Conservation (phyloP, 345 rosid species). For the Combretum micranthum region DNA sequence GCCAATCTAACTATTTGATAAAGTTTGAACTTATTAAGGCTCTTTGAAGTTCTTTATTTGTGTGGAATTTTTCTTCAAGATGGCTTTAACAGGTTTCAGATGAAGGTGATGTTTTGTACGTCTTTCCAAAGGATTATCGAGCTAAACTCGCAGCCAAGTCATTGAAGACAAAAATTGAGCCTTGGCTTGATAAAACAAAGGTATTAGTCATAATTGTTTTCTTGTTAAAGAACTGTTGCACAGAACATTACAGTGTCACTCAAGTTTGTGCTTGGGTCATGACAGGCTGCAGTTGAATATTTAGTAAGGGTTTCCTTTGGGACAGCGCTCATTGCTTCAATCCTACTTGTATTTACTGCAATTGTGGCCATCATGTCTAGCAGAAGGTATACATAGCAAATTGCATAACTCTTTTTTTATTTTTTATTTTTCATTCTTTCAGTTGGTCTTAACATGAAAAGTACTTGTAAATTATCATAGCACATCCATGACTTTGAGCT, state of each 20-base stretch:
- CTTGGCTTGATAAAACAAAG: conserved; percentile 74
- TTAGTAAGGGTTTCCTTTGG: conserved; percentile 81
- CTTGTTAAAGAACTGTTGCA: not conserved
- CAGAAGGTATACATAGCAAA: conserved; percentile 42
- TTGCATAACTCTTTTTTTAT: not conserved
- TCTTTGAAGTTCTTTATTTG: conserved; percentile 36
- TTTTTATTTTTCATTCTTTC: too few species aligned
- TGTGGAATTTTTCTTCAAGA: conserved; percentile 43
- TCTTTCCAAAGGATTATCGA: conserved; percentile 74
- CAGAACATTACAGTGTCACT: not conserved
- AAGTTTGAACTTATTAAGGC: not conserved
- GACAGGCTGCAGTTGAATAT: conserved; percentile 71
- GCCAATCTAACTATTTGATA: not conserved
- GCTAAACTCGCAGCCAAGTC: conserved; percentile 83
- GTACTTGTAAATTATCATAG: not conserved
- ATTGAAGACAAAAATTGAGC: conserved; percentile 70
- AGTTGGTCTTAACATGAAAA: not conserved
- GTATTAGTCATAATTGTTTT: conserved; percentile 26
- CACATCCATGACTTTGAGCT: conserved; percentile 12
- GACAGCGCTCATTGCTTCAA: conserved; percentile 87
- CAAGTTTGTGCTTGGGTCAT: conserved; percentile 8
- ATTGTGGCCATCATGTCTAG: conserved; percentile 75
- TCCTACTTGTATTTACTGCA: conserved; percentile 76
- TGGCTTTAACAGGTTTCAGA: conserved; percentile 82
- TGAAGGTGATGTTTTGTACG: conserved; percentile 92